Base-by-base conservation (phyloP, 2,329 filamentous ascomycete species). In the Phialemoniopsis sp. region DNA sequence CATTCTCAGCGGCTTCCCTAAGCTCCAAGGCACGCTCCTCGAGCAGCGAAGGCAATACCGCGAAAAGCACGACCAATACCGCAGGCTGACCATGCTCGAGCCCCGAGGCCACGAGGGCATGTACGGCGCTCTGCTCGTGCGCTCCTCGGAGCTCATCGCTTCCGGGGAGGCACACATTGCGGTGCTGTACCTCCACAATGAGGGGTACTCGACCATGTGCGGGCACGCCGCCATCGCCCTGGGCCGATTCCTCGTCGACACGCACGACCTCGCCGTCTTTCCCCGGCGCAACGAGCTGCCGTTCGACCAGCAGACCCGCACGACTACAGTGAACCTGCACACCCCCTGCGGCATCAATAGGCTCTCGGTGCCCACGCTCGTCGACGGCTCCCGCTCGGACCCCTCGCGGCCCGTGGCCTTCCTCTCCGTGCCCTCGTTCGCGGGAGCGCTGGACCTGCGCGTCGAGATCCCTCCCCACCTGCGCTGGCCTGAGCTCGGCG, bases 141-240 rank as follows among this genome's bases (percentile, higher is more conserved):
- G 51, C 1, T 55, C 63, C 15, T 70, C 69, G 5, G 68, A 70
- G 48, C 54, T 66, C 1, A 58, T 61, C n/a, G 32, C 36, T 7
- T 42, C 47, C 2, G 61, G 62, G 3, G 46, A 63, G n/a, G 71
- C 70, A 0, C 57, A 73, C 45, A 65, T 73, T 18, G 70, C 68
- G 5, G 65, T 68, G 2, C 46, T 74, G 4, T 73, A 73, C 51
- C 59, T 59, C 43, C 66, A 68, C 26, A 70, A 70, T 26, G 64
- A 67, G 4, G 69, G 67, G 1, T 73, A 66, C 36, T 70, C 66
- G 8, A 72, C 67, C 5, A 72, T 73, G 59, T 73, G 70, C 43
- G 71, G 71, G 4, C 71, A 75, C 47, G 70, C 68, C 8, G 33
- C 70, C 0, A 68, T 76, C 34, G 71, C 71, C 0, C 46, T 75